A percentile compares a stretch with the other conserved stretches of the same genome.
Evolutionary conservation across 768 basidiomycete species (phyloP).

Genomic region (Naematelia encephala): DNA sequence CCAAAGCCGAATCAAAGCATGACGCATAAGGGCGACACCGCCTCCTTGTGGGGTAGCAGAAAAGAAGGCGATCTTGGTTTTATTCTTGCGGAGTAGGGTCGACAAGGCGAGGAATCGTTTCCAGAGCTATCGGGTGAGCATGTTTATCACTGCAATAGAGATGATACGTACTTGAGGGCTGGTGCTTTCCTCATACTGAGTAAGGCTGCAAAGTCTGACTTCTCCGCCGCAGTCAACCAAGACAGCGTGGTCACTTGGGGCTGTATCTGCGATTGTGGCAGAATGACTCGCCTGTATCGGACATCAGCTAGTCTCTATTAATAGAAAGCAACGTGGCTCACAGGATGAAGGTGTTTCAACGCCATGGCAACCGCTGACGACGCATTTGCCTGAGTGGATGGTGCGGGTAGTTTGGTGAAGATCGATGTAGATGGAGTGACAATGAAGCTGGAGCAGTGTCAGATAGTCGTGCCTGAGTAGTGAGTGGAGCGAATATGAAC

Average conservation of each 20-base stretch:
- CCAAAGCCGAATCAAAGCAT: constrained; percentile 85
- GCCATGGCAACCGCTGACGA: constrained; percentile 36
- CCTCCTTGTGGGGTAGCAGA: constrained; percentile 93
- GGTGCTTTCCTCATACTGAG: constrained; percentile 68
- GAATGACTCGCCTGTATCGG: constrained; percentile 37
- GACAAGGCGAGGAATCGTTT: constrained; percentile 75
- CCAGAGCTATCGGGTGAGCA: constrained; percentile 55
- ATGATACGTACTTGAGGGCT: constrained; percentile 55
- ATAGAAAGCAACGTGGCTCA: constrained; percentile 10
- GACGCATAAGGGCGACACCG: constrained; percentile 96
- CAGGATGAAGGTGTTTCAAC: constrained; percentile 45
- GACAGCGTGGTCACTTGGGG: constrained; percentile 60
- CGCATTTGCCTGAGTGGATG: constrained; percentile 40
- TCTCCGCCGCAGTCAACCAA: constrained; percentile 81
- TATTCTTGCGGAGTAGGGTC: constrained; percentile 77
- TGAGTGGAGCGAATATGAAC: constrained; percentile 1
- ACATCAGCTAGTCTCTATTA: neutral
- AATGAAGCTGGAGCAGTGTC: constrained; percentile 25
- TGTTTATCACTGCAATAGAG: neutral
- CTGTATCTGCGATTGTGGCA: constrained; percentile 38
- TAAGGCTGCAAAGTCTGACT: constrained; percentile 73
- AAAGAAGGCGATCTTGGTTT: constrained; percentile 88
- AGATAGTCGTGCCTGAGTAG: neutral
- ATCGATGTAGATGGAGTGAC: constrained; percentile 41
- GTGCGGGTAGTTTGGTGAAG: constrained; percentile 44